Conservation (phyloP, 208 protist genomes). For the Naegleria lovaniensis region DNA sequence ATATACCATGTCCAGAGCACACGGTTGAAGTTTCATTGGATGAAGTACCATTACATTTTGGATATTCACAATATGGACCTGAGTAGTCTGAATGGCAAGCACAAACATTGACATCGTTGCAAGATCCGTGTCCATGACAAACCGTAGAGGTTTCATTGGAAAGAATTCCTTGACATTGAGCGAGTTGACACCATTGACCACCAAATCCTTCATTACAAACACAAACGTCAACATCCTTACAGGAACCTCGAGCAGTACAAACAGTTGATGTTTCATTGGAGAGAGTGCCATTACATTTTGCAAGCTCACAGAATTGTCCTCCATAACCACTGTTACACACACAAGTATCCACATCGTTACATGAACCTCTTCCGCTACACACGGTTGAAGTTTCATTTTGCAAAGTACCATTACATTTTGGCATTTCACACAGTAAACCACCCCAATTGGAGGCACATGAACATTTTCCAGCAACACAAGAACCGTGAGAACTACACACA, state of each 20-base stretch:
- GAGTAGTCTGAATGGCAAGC: neutral
- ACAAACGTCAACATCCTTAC: neutral
- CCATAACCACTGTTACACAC: neutral
- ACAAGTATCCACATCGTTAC: neutral
- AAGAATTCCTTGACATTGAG: neutral
- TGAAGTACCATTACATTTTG: neutral
- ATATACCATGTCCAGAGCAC: neutral
- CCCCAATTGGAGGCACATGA: neutral
- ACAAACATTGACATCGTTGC: neutral
- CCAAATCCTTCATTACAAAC: neutral
- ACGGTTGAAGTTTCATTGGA: neutral
- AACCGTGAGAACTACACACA: neutral
- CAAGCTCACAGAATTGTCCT: neutral
- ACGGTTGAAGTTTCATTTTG: neutral
- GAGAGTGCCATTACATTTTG: neutral
- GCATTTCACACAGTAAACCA: neutral
- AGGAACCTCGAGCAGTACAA: neutral
- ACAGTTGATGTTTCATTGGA: neutral
- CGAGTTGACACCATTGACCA: neutral
- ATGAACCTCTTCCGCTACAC: neutral
- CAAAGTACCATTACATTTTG: neutral
- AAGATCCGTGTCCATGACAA: conserved; percentile 1
- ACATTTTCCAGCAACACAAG: neutral
- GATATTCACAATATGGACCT: neutral
- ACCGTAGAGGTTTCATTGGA: neutral